These are phyloP conservation scores for Parastagonospora avenae DNA, from an alignment of 2,329 filamentous ascomycete genomes.

Conservation along the genomic window DNA sequence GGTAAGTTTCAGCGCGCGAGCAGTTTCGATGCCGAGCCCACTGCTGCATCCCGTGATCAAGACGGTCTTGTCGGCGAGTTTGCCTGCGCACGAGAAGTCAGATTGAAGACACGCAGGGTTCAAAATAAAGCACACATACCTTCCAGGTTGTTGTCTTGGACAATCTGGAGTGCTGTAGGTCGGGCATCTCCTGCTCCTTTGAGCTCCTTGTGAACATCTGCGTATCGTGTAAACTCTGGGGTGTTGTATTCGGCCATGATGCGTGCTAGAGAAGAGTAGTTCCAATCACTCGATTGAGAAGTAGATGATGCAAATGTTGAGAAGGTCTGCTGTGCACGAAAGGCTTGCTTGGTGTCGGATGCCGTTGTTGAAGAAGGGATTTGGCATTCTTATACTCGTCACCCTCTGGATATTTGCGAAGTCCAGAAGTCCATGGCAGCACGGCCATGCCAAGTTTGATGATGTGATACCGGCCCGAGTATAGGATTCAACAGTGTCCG, in stretches of 20 bases:
- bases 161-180: slow-evolving; percentile 49
- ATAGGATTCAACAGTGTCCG: too few species aligned
- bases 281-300: not conserved
- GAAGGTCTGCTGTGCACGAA: too few species aligned
- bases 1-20: slow-evolving; percentile 51
- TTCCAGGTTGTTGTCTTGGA: slow-evolving; percentile 43
- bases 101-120: too few species aligned
- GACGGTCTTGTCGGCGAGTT: slow-evolving; percentile 29
- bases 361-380: too few species aligned
- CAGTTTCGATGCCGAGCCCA: slow-evolving; percentile 33
- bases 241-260: slow-evolving; percentile 3
- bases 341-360: too few species aligned
- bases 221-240: slow-evolving; percentile 13
- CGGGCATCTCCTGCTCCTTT: slow-evolving; percentile 48
- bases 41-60: slow-evolving; percentile 31
- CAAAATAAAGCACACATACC: not conserved
- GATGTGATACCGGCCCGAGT: too few species aligned
- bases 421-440: too few species aligned
- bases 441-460: too few species aligned
- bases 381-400: too few species aligned
- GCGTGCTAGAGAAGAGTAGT: not conserved
- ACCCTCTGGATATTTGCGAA: too few species aligned
- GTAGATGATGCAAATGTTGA: too few species aligned
- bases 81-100: slow-evolving; percentile 19
- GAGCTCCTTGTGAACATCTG: slow-evolving; percentile 10